These are phyloP conservation scores for Acorus gramineus DNA, from an alignment of 106 monocot species.

Conservation along the genomic window DNA sequence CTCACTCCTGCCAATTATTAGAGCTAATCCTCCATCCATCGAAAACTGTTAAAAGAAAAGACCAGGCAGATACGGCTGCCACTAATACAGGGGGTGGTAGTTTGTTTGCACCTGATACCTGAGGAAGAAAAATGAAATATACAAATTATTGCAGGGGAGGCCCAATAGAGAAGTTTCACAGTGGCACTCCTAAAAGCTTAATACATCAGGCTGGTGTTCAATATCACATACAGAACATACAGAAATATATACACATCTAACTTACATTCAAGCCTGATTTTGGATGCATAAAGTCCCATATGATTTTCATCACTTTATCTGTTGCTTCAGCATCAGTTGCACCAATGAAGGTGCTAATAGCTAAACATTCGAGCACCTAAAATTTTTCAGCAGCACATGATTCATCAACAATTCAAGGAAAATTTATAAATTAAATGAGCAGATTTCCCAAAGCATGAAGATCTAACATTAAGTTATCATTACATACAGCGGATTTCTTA, in stretches of 20 bases:
- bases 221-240: too few species aligned
- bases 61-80: slow-evolving; percentile 82
- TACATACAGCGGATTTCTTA: slow-evolving; percentile 64
- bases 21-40: slow-evolving; percentile 50
- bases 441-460: background rate
- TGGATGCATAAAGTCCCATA: slow-evolving; percentile 82
- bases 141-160: too few species aligned
- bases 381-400: slow-evolving; percentile 7
- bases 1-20: slow-evolving; percentile 88
- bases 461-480: background rate
- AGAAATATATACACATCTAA: background rate
- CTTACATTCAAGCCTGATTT: slow-evolving; percentile 77
- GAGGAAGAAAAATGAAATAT: background rate
- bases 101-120: slow-evolving; percentile 42
- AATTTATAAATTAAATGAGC: background rate
- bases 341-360: slow-evolving; percentile 73
- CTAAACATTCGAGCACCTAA: slow-evolving; percentile 73
- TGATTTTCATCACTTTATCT: slow-evolving; percentile 70
- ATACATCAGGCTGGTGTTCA: too few species aligned
- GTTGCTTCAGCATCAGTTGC: slow-evolving; percentile 68
- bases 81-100: slow-evolving; percentile 43
- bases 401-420: background rate
- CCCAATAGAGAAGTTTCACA: too few species aligned
- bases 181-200: too few species aligned
- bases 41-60: slow-evolving; percentile 77